Conservation (phyloP, 1,284 basidiomycete species). For the Volvariella surrecta region DNA sequence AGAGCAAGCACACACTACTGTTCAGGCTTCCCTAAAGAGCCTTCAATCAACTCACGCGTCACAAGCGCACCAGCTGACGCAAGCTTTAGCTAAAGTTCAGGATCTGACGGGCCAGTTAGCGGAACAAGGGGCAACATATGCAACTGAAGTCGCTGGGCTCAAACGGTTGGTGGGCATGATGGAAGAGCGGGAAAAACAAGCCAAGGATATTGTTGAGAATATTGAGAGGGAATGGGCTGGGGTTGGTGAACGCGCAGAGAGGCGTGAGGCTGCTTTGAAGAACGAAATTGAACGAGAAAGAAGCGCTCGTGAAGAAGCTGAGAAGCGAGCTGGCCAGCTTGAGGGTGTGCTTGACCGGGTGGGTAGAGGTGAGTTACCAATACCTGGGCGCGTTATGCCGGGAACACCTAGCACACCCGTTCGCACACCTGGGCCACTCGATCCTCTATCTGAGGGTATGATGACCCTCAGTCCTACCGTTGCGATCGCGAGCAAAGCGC, state of each 20-base stretch:
- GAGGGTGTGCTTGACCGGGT: conserved; percentile 57
- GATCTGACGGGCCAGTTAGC: conserved; percentile 66
- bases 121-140: conserved; percentile 73
- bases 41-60: conserved; percentile 61
- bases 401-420: conserved; percentile 45
- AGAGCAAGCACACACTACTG: conserved; percentile 51
- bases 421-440: conserved; percentile 28
- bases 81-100: conserved; percentile 63
- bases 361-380: conserved; percentile 59
- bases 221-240: conserved; percentile 75
- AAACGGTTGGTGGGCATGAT: conserved; percentile 70
- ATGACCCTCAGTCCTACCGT: conserved; percentile 76
- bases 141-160: conserved; percentile 64
- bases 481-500: conserved; percentile 72
- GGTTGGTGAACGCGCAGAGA: conserved; percentile 60
- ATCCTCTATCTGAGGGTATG: conserved; percentile 41
- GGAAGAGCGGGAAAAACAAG: conserved; percentile 76
- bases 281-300: conserved; percentile 62
- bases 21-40: conserved; percentile 56
- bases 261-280: conserved; percentile 52
- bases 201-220: conserved; percentile 67
- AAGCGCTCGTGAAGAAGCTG: conserved; percentile 49
- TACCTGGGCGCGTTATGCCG: conserved; percentile 39
- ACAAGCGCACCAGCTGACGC: conserved; percentile 60
- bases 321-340: conserved; percentile 51